These are phyloP conservation scores for Cutaneotrichosporon sp. DNA, from an alignment of 1,284 basidiomycete species.

Conservation along the genomic window DNA sequence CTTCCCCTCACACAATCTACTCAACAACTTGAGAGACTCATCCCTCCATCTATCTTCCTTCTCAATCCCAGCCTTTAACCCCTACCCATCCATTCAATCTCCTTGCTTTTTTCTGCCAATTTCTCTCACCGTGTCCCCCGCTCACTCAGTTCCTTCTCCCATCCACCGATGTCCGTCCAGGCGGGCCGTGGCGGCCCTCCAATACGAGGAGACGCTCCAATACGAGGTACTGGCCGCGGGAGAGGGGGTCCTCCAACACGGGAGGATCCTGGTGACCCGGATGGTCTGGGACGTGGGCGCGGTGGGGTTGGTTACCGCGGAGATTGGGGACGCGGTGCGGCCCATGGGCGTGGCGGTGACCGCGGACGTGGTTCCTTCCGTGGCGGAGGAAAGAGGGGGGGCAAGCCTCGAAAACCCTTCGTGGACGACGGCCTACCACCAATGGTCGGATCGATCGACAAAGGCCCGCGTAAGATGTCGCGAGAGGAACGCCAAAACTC, in stretches of 20 bases:
- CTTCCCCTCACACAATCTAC: not conserved
- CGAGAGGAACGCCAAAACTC: not conserved
- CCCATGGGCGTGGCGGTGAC: not conserved
- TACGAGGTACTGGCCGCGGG: not conserved
- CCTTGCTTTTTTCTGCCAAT: not conserved
- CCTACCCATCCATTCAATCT: not conserved
- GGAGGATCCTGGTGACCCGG: not conserved
- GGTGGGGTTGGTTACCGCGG: not conserved
- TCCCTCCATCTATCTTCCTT: not conserved
- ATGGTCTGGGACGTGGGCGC: not conserved
- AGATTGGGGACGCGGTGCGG: not conserved
- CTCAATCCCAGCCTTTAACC: not conserved
- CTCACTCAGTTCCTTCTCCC: not conserved
- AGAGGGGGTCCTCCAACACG: not conserved
- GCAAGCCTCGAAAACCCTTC: not conserved
- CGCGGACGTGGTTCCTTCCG: not conserved
- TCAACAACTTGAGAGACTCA: not conserved
- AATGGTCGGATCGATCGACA: not conserved
- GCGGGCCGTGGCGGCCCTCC: not conserved
- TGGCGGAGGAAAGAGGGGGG: too few relatives aligned
- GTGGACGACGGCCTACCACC: not conserved
- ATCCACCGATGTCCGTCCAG: not conserved
- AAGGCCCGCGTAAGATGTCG: not conserved
- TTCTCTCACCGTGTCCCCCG: not conserved
- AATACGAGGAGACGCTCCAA: not conserved